phyloP scores from a whole-genome alignment of 768 basidiomycete genomes.

The Russula compacta region DNA sequence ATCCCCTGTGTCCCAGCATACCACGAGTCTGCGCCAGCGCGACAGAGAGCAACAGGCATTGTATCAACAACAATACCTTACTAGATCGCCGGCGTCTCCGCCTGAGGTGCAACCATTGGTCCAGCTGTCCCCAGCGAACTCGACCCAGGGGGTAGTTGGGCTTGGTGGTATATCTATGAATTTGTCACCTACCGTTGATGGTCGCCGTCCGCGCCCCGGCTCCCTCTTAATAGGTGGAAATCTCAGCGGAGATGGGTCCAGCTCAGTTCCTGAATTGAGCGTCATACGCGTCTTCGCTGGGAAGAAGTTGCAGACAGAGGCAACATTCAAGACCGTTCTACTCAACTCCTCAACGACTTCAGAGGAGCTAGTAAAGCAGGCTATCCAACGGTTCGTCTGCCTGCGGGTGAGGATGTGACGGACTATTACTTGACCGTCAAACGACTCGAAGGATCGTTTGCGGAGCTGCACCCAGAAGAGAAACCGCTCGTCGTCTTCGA shows the following conservation, averaged over 20 bases:
- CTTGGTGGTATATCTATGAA: slow-evolving; percentile 33
- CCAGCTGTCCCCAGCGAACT: slow-evolving; percentile 66
- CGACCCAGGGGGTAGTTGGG: slow-evolving; percentile 41
- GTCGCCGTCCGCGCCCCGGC: slow-evolving; percentile 56
- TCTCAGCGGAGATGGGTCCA: slow-evolving; percentile 50
- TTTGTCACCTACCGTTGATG: slow-evolving; percentile 37
- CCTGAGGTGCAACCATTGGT: slow-evolving; percentile 68
- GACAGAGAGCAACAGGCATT: slow-evolving; percentile 84
- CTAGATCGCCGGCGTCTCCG: slow-evolving; percentile 70
- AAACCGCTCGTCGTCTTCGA: slow-evolving; percentile 89
- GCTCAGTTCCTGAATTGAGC: slow-evolving; percentile 71
- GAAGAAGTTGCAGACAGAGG: slow-evolving; percentile 80
- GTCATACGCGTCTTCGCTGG: slow-evolving; percentile 97
- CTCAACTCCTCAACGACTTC: slow-evolving; percentile 82
- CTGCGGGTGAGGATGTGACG: slow-evolving; percentile 45
- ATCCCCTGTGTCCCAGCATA: slow-evolving; percentile 47
- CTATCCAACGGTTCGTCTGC: slow-evolving; percentile 88
- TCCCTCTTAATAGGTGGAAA: slow-evolving; percentile 63
- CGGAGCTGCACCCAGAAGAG: slow-evolving; percentile 61
- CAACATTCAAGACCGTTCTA: slow-evolving; percentile 96
- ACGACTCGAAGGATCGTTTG: slow-evolving; percentile 81
- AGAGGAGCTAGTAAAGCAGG: slow-evolving; percentile 79
- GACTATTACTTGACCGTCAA: slow-evolving; percentile 88
- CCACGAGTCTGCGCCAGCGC: slow-evolving; percentile 66
- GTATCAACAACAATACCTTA: slow-evolving; percentile 80